Evolutionary conservation across 352 stramenopile species (phyloP), one percentile per base, ranked within the genome.

Genomic region (Phytophthora brassicae): DNA sequence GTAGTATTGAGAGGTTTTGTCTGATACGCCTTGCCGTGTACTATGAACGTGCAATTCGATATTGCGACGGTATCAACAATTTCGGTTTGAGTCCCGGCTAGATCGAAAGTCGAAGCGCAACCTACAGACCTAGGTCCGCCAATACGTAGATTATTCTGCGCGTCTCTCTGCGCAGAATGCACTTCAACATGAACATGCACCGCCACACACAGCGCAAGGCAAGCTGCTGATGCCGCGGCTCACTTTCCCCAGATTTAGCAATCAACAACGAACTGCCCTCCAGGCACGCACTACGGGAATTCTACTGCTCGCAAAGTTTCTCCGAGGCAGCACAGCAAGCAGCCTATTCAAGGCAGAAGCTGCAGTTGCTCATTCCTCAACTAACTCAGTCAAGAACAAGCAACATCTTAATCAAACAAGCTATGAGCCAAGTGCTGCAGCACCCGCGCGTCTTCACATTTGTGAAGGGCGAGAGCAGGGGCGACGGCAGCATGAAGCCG

Each of bases 321-420:
- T n/a, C n/a, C n/a, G n/a, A n/a, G n/a, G n/a, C 26, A 9, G 26
- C 33, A 17, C 16, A 6, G 12, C 36, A 20, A 43, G 36, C 36
- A 43, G 7, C 36, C 5, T n/a, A 11, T 8, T 31, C 26, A 42
- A 16, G 46, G 49, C n/a, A n/a, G n/a, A n/a, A n/a, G n/a, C n/a
- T n/a, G n/a, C n/a, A n/a, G n/a, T n/a, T n/a, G n/a, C 52, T 68
- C 60, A 58, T 68, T 68, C 60, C 47, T 64, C 61, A 69, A 69
- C 55, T 69, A 26, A 51, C 53, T 39, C 43, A 69, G 42, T 57
- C 54, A 64, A 64, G 61, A 69, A 35, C 54, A 62, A 60, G 38
- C 42, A 55, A 43, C 36, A 31, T 24, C 43, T 31, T 23, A 38
- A 13, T 14, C 54, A 20, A 43, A 17, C 43, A 55, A 60, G 29